A percentile compares a stretch with the other conserved stretches of the same genome.
These are phyloP conservation scores for Plasmodiophora brassicae DNA, from an alignment of 208 protist genomes.

Conservation along the genomic window DNA sequence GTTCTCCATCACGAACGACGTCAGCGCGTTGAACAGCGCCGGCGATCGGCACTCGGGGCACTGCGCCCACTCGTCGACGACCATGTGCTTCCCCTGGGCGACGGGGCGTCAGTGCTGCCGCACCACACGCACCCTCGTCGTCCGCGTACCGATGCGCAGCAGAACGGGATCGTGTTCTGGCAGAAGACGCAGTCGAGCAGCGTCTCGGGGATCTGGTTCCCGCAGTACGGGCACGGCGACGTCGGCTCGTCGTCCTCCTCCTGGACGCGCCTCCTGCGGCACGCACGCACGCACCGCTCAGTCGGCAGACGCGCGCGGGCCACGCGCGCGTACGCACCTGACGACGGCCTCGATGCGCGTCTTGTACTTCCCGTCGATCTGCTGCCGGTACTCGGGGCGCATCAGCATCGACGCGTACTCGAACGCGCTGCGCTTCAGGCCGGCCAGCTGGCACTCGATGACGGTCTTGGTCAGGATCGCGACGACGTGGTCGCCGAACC, in stretches of 20 bases:
- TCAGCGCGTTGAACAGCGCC: conserved; percentile 68
- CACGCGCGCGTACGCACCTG: conserved; percentile 56
- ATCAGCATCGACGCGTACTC: conserved; percentile 87
- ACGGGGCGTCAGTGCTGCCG: conserved; percentile 51
- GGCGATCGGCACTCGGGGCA: conserved; percentile 83
- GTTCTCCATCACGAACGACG: conserved; percentile 60
- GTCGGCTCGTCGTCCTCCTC: conserved; percentile 72
- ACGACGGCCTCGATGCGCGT: conserved; percentile 91
- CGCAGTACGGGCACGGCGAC: conserved; percentile 83
- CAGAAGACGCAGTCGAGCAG: conserved; percentile 83
- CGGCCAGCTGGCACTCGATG: conserved; percentile 77
- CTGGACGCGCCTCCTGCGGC: conserved; percentile 56
- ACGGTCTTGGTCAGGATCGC: conserved; percentile 87
- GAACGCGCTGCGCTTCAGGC: conserved; percentile 79
- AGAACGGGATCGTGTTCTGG: conserved; percentile 87
- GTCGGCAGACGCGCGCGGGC: neutral
- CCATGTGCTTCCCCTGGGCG: conserved; percentile 72
- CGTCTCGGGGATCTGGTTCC: conserved; percentile 70
- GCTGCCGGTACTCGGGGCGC: conserved; percentile 81
- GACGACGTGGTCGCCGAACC: conserved; percentile 68
- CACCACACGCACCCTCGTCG: neutral
- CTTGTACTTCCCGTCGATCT: conserved; percentile 82
- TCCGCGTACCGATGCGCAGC: conserved; percentile 41
- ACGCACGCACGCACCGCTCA: conserved; percentile 60
- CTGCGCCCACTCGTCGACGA: conserved; percentile 72